Percentiles rank a stretch among this genome's conserved stretches.
These are phyloP conservation scores for Silene latifolia DNA, from an alignment of 148 eudicot species.

Conservation along the genomic window DNA sequence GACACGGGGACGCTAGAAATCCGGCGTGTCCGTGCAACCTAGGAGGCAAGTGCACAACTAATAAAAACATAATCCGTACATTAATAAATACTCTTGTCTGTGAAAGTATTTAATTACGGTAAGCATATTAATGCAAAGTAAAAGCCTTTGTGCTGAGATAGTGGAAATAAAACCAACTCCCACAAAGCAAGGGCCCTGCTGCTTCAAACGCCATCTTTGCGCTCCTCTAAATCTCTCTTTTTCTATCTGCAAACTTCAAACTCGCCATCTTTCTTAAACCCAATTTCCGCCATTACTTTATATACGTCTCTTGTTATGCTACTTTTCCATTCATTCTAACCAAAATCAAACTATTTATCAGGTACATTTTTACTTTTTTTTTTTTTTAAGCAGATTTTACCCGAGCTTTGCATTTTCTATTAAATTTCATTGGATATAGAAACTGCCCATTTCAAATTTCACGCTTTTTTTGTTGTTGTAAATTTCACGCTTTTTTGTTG, in stretches of 20 bases:
- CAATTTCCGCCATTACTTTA: background rate
- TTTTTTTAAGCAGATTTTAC: background rate
- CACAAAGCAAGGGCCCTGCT: slow-evolving; percentile 11
- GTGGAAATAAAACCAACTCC: background rate
- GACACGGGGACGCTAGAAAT: too few species aligned
- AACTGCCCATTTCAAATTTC: slow-evolving; percentile 10
- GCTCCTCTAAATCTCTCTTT: slow-evolving; percentile 10
- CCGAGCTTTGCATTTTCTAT: background rate
- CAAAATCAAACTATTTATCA: background rate
- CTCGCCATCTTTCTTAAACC: slow-evolving; percentile 12
- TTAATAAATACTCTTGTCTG: too few species aligned
- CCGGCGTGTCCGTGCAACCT: too few species aligned
- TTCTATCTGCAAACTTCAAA: slow-evolving; percentile 5
- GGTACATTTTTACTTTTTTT: slow-evolving; percentile 9
- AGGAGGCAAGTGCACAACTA: too few species aligned
- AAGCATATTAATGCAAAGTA: too few species aligned
- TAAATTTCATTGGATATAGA: background rate
- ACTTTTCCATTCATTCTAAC: background rate
- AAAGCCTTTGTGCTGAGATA: too few species aligned
- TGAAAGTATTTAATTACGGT: too few species aligned
- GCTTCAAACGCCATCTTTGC: slow-evolving; percentile 22
- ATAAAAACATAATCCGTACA: too few species aligned
- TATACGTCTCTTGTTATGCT: background rate
- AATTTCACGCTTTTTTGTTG: too few species aligned
- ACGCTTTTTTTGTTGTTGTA: too few species aligned